Conservation (phyloP, 1,139 yeast genomes). For the Suhomyces bokatorum region DNA sequence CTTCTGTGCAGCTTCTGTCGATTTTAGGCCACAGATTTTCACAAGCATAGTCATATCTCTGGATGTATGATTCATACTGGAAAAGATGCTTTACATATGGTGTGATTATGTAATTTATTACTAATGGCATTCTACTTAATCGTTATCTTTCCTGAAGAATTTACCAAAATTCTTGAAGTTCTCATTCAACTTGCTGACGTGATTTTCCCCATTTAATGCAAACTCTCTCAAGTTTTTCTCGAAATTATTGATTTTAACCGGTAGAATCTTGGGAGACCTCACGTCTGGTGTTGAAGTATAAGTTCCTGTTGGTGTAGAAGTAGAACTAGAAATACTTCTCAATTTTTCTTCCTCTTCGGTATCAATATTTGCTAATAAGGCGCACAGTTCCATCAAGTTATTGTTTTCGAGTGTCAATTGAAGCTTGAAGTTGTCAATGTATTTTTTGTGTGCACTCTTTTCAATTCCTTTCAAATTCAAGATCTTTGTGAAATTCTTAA, state of each 20-base stretch:
- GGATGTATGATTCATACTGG: background rate
- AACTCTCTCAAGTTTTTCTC: slow-evolving; percentile 59
- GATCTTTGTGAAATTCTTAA: slow-evolving; percentile 63
- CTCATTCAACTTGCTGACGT: slow-evolving; percentile 59
- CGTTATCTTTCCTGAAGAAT: slow-evolving; percentile 51
- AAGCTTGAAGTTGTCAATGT: slow-evolving; percentile 59
- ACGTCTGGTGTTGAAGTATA: slow-evolving; percentile 18
- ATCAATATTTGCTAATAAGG: slow-evolving; percentile 34
- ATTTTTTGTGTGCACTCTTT: slow-evolving; percentile 48
- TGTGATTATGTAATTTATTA: background rate
- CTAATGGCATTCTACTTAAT: background rate
- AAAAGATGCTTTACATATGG: background rate
- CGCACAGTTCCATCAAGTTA: slow-evolving; percentile 42
- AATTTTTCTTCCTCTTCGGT: slow-evolving; percentile 16
- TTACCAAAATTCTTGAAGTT: slow-evolving; percentile 59
- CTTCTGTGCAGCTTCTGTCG: slow-evolving; percentile 61
- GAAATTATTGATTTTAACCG: slow-evolving; percentile 49
- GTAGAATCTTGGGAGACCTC: slow-evolving; percentile 29
- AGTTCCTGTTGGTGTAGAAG: background rate
- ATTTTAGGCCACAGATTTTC: slow-evolving; percentile 82
- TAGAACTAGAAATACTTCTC: slow-evolving; percentile 9
- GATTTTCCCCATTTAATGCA: slow-evolving; percentile 52
- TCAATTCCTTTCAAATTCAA: slow-evolving; percentile 62
- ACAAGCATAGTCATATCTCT: slow-evolving; percentile 37
- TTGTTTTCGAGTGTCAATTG: slow-evolving; percentile 55